A percentile compares a stretch with the other conserved stretches of the same genome.
These are phyloP conservation scores for Rhizophora apiculata DNA, from an alignment of 345 rosid genomes.

Conservation along the genomic window DNA sequence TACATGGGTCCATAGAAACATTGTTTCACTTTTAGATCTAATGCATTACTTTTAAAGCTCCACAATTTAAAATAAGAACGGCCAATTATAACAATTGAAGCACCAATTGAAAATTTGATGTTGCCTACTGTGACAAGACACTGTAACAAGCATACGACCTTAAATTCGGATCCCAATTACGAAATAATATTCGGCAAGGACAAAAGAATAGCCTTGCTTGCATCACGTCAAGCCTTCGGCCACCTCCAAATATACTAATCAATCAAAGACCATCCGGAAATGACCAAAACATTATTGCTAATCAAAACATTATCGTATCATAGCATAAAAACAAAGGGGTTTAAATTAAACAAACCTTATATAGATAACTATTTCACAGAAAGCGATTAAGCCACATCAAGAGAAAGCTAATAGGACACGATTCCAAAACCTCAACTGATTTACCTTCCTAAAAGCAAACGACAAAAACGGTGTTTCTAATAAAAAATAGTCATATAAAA, in stretches of 20 bases:
- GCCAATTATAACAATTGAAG: neutral
- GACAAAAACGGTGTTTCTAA: conserved; percentile 25
- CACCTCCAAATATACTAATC: no score
- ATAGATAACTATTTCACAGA: neutral
- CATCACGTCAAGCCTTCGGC: neutral
- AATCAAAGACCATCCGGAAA: neutral
- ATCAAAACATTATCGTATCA: neutral
- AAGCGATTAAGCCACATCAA: conserved; percentile 11
- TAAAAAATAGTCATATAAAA: neutral
- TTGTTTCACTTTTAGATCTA: conserved; percentile 27
- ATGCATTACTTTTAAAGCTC: conserved; percentile 22
- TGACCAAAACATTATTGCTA: neutral
- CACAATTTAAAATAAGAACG: neutral
- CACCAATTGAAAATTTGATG: conserved; percentile 2
- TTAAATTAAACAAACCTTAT: neutral
- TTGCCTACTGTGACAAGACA: conserved; percentile 38
- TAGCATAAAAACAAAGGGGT: neutral
- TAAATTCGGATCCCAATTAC: conserved; percentile 11
- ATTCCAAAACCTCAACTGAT: conserved; percentile 19
- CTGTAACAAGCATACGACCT: conserved; percentile 49
- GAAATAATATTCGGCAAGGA: conserved; percentile 4
- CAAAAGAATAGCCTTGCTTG: neutral
- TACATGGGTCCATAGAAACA: conserved; percentile 9
- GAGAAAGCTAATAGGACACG: conserved; percentile 27
- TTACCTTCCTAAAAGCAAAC: conserved; percentile 32